Conservation (phyloP, 2,329 filamentous ascomycete genomes). For the Pseudophaeomoniella oleicola region DNA sequence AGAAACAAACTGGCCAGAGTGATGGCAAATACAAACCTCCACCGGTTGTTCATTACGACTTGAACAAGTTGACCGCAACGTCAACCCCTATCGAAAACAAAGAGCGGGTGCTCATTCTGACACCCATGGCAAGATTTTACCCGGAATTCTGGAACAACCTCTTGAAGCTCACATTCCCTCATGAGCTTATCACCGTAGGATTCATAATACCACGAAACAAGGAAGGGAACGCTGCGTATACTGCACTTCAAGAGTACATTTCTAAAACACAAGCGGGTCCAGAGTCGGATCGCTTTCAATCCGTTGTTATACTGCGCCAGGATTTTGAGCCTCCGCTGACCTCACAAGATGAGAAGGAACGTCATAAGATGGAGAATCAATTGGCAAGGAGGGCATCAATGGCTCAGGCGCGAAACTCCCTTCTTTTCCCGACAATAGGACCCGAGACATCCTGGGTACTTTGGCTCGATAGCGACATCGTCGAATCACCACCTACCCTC, state of each 20-base stretch:
- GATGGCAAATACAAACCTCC: conserved; percentile 49
- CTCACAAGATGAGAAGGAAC: conserved; percentile 74
- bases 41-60: conserved; percentile 80
- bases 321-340: conserved; percentile 73
- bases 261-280: conserved; percentile 72
- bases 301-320: conserved; percentile 85
- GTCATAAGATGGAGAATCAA: conserved; percentile 85
- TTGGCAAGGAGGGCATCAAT: conserved; percentile 76
- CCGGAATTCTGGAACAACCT: conserved; percentile 93
- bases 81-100: conserved; percentile 59
- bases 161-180: conserved; percentile 68
- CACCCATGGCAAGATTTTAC: conserved; percentile 87
- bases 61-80: conserved; percentile 87
- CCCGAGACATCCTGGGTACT: conserved; percentile 89
- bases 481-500: conserved; percentile 71
- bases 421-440: conserved; percentile 88
- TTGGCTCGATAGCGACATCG: conserved; percentile 84
- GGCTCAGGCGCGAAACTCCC: conserved; percentile 83
- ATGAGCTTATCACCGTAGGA: conserved; percentile 84
- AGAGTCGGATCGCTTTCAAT: conserved; percentile 72
- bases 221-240: conserved; percentile 77
- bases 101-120: conserved; percentile 82
- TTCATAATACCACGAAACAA: conserved; percentile 93
- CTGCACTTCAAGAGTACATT: conserved; percentile 70
- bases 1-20: conserved; percentile 45